Base-by-base conservation (phyloP, 768 basidiomycete species). In the Amanita phalloides region DNA sequence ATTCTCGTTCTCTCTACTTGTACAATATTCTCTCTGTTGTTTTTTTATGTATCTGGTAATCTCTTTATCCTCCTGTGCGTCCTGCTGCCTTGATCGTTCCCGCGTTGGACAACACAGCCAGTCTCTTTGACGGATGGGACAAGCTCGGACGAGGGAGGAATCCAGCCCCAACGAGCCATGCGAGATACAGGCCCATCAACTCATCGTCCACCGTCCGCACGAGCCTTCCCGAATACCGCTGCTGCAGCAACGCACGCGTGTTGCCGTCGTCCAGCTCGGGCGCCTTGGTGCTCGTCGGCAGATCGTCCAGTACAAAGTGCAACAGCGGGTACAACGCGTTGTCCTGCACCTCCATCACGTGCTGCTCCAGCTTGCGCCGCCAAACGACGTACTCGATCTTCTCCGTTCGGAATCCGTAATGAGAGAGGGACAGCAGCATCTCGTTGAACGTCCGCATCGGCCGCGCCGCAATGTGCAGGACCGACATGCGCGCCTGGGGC, bases 301-400 rank as follows among this genome's bases (percentile, higher is more conserved):
- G 74, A 66, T 99, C 96, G 63, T 97, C 96, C 28, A 99, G 72
- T 23, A 98, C 96, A 58, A 97, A 97, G 67, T 99, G 95, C 14
- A 99, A 77, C 8, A 99, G 72, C 2, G 96, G 96, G 79, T 94
- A 98, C 41, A 99, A 75, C 1, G 96, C 96, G 57, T 99, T 98
- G 65, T 98, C 95, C 64, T 94, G 90, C 6, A 78, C 81, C 51
- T 91, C 87, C 74, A 96, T 84, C 43, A 95, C 95, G 64, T 98
- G 95, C 59, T 86, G 87, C 66, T 99, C 96, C 55, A 99, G 80
- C 63, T 82, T 83, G 17, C 86, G 80, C 36, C 96, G 77, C 96
- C 96, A 99, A 3, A 81, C 70, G 51, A 97, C 68, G 68, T 99
- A 99, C 61, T 96, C 94, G 62, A 86, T 87, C 55, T 78, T 76